Percentiles rank a stretch among this genome's conserved stretches.
phyloP scores from a whole-genome alignment of 352 stramenopile genomes.

The Phytophthora colocasiae region DNA sequence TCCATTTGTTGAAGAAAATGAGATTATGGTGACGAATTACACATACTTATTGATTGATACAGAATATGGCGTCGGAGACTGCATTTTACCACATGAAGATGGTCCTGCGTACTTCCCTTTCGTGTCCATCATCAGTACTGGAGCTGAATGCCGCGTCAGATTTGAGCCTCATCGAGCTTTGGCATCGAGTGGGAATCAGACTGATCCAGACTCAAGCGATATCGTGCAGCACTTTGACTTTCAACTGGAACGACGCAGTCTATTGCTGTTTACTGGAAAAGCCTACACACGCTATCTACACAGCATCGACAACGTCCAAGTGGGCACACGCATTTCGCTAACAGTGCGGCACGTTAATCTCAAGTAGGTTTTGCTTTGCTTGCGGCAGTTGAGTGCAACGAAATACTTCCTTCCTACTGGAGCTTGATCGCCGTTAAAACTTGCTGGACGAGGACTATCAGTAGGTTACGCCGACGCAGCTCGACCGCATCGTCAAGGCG shows the following conservation, averaged over 20 bases:
- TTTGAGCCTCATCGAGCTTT: constrained; percentile 66
- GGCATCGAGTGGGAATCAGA: not conserved
- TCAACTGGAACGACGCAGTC: constrained; percentile 53
- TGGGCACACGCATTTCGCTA: constrained; percentile 58
- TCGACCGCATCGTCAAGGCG: too few relatives aligned
- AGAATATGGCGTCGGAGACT: constrained; percentile 75
- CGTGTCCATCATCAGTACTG: constrained; percentile 73
- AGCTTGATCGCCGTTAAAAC: too few relatives aligned
- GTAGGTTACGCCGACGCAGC: too few relatives aligned
- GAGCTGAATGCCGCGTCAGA: constrained; percentile 57
- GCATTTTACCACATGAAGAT: constrained; percentile 77
- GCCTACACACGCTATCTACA: constrained; percentile 68
- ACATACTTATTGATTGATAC: not conserved
- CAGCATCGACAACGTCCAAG: constrained; percentile 64
- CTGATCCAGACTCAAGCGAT: not conserved
- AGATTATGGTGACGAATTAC: constrained; percentile 2
- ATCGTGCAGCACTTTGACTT: constrained; percentile 44
- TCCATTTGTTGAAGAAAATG: not conserved
- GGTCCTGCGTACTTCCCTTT: constrained; percentile 73
- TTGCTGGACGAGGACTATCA: too few relatives aligned
- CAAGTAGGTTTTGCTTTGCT: not conserved
- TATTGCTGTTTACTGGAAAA: constrained; percentile 64
- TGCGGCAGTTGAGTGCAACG: not conserved
- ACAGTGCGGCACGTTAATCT: constrained; percentile 64
- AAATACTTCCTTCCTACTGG: too few relatives aligned